Base-by-base conservation (phyloP, 2,329 filamentous ascomycete species). In the Venturia aucupariae region DNA sequence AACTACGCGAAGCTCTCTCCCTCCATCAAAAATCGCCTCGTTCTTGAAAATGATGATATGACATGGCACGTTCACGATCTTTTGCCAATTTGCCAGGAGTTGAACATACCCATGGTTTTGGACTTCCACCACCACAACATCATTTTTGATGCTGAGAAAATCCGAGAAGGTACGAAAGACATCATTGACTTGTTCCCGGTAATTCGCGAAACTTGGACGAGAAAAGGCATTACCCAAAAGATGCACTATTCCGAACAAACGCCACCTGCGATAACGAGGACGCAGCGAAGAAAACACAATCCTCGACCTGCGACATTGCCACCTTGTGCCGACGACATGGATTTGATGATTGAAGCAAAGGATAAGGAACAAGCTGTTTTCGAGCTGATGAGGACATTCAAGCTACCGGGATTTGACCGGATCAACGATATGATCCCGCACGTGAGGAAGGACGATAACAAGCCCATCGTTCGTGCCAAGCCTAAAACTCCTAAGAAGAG, bases 281-380 rank as follows among this genome's bases (percentile, higher is more conserved):
- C 86, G 0, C 88, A 96, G 68, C 81, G 92, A 35, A 84, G 93
- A 65, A 97, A 96, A 75, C 93, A 97, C 72, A 91, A 86, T 42
- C 82, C 90, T 0, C 84, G 93, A 10, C 91, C 96, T 1, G 82
- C 82, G 68, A 89, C 86, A 0, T 76, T 97, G 0, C 93, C 93
- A 0, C 92, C 93, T 0, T 97, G 93, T 70, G 81, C 86, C 4
- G 79, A 84, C 0, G 86, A 89, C 39, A 94, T 95, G 88, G 93
- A 97, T 72, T 80, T 97, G n/a, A 97, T 97, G 93, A 97, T 97
- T 66, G 93, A 97, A 77, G 93, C 93, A 60, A 97, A 97, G 74
- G 93, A 97, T 72, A 97, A 97, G 75, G 93, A 97, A 73, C 93
- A 97, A 75, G 92, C 93, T 0, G 91, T 97, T 0, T 96, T 97